Base-by-base conservation (phyloP, 176 grass and related monocot species). In the Musa schizocarpa region DNA sequence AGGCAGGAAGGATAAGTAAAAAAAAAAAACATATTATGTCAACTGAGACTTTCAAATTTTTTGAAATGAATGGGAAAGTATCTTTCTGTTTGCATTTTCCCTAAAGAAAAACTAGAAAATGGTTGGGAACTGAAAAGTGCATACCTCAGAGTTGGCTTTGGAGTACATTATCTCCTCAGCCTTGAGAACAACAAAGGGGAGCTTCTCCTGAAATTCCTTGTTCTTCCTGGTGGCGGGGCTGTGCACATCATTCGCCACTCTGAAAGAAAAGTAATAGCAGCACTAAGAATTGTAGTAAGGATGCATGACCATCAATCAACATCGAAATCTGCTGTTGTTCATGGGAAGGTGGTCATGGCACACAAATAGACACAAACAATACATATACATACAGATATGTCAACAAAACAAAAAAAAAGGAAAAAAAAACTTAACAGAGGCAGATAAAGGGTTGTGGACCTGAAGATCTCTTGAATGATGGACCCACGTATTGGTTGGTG, bases 101-200 rank as follows among this genome's bases (percentile, higher is more conserved):
- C 34, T 6, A 43, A 43, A 43, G 34, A 43, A 43, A 43, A 43
- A 6, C 34, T 19, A 74, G 69, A 51, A 21, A 11, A 70, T 52
- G 49, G 10, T 23, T 10, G 10, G 7, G 17, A 9, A 59, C 0
- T 20, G 2, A 7, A 77, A 50, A 51, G 19, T 64, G 48, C 53
- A 2, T 12, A 85, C 83, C 80, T 87, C 85, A 8, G 85, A 87
- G 71, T 87, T 87, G 71, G 85, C 85, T 76, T 87, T 87, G n/a
- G 85, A 87, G 54, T 87, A 87, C 76, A 87, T 82, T 43, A 87
- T 87, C 72, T 87, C 85, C 76, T 87, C 85, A 1, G 81, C 85
- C 65, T 87, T 87, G 65, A 87, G 57, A 8, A 87, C 80, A 4
- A 87, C 85, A 72, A 80, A 63, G 9, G 85, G 85, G 8, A 87